phyloP scores from a whole-genome alignment of 306 rosid genomes.

The Cotoneaster glaucophyllus region DNA sequence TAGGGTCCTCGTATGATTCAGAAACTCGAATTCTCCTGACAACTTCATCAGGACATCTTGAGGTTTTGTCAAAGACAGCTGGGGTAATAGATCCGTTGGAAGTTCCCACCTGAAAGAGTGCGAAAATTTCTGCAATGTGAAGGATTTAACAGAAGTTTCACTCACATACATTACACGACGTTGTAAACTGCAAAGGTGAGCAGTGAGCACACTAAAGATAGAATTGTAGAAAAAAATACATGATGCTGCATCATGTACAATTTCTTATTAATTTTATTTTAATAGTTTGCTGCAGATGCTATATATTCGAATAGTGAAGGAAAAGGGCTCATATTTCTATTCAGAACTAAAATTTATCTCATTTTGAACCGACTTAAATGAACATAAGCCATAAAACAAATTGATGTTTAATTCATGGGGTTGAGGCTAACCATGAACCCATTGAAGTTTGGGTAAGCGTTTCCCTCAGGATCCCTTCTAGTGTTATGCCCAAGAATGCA shows the following conservation, averaged over 20 bases:
- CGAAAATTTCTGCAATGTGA: neutral
- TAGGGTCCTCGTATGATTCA: slow-evolving; percentile 48
- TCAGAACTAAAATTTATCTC: neutral
- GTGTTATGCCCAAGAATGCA: slow-evolving; percentile 85
- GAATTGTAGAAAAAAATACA: neutral
- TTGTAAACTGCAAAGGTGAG: neutral
- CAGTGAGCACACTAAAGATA: neutral
- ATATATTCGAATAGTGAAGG: neutral
- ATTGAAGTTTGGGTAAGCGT: slow-evolving; percentile 48
- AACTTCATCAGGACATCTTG: slow-evolving; percentile 80
- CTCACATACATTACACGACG: neutral
- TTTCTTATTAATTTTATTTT: neutral
- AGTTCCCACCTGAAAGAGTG: slow-evolving; percentile 53
- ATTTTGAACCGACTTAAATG: neutral
- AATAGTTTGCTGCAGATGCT: neutral
- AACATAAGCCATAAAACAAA: neutral
- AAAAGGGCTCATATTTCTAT: neutral
- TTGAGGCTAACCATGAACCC: slow-evolving; percentile 66
- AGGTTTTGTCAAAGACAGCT: slow-evolving; percentile 55
- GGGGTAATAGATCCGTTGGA: slow-evolving; percentile 53
- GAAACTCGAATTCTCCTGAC: slow-evolving; percentile 76
- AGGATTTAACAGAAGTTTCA: neutral
- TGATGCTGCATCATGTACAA: neutral
- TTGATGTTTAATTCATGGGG: slow-evolving; percentile 16
- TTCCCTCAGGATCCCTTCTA: slow-evolving; percentile 48